Percentiles rank a stretch among this genome's conserved stretches.
Conservation (phyloP, 306 rosid genomes). For the Alnus glutinosa region DNA sequence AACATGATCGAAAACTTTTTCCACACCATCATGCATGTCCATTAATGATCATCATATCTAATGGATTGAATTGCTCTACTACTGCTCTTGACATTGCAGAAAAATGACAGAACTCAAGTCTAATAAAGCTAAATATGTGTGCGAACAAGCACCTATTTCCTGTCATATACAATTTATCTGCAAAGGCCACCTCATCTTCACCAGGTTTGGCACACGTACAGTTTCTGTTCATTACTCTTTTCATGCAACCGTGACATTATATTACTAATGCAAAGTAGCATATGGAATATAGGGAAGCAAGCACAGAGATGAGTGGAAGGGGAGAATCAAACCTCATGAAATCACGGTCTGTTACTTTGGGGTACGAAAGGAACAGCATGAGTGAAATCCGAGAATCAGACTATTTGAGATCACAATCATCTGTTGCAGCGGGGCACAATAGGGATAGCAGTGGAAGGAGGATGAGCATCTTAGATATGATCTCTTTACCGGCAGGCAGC, state of each 20-base stretch:
- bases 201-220: constrained; percentile 30
- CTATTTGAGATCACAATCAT: not conserved
- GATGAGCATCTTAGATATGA: not conserved
- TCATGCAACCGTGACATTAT: too few relatives aligned
- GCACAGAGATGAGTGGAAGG: too few relatives aligned
- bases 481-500: not conserved
- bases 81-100: constrained; percentile 31
- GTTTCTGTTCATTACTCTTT: too few relatives aligned
- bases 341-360: too few relatives aligned
- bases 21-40: too few relatives aligned
- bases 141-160: constrained; percentile 39
- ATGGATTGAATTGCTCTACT: not conserved
- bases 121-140: constrained; percentile 45
- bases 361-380: not conserved
- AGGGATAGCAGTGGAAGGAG: not conserved
- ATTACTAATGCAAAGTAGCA: too few relatives aligned
- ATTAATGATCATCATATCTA: too few relatives aligned
- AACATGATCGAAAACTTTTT: too few relatives aligned
- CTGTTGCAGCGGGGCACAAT: not conserved
- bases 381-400: not conserved
- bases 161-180: constrained; percentile 55
- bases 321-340: too few relatives aligned
- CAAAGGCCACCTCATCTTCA: constrained; percentile 46
- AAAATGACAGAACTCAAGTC: constrained; percentile 48
- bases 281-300: too few relatives aligned